These are phyloP conservation scores for Chaetomiaceae sp. DNA, from an alignment of 2,329 filamentous ascomycete genomes.

Conservation along the genomic window DNA sequence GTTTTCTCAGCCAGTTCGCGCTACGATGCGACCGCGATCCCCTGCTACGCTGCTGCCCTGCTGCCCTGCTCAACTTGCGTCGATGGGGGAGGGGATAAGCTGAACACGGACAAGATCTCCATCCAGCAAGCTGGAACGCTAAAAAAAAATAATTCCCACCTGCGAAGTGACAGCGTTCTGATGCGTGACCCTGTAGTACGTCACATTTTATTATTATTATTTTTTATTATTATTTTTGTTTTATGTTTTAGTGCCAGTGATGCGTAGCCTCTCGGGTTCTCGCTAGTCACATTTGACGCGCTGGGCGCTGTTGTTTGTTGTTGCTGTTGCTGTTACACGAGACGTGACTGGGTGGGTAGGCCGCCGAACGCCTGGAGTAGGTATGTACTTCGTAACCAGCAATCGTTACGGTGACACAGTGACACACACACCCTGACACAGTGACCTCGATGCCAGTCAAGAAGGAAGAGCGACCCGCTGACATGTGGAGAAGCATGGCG, in stretches of 20 bases:
- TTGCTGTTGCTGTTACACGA: too few relatives aligned
- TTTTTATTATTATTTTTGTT: too few relatives aligned
- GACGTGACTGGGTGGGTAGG: too few relatives aligned
- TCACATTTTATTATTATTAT: too few relatives aligned
- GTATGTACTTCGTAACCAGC: too few relatives aligned
- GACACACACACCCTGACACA: too few relatives aligned
- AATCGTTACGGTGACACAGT: too few relatives aligned
- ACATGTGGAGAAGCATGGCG: constrained; percentile 5
- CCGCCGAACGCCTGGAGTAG: too few relatives aligned
- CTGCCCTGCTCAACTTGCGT: not conserved
- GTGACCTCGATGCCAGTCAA: too few relatives aligned
- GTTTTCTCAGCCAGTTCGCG: not conserved
- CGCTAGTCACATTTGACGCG: not conserved
- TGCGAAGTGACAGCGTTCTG: not conserved
- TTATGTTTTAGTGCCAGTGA: too few relatives aligned
- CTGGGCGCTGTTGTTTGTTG: not conserved
- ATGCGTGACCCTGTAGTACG: too few relatives aligned
- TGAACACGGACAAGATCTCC: constrained; percentile 5
- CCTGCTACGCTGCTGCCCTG: not conserved
- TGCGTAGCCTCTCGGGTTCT: not conserved
- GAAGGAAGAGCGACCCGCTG: not conserved
- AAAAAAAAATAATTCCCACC: not conserved
- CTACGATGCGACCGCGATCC: not conserved
- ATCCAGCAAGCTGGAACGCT: not conserved
- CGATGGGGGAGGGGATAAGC: not conserved